Conservation (phyloP, 495 filamentous ascomycete genomes). For the Elasticomyces elasticus region DNA sequence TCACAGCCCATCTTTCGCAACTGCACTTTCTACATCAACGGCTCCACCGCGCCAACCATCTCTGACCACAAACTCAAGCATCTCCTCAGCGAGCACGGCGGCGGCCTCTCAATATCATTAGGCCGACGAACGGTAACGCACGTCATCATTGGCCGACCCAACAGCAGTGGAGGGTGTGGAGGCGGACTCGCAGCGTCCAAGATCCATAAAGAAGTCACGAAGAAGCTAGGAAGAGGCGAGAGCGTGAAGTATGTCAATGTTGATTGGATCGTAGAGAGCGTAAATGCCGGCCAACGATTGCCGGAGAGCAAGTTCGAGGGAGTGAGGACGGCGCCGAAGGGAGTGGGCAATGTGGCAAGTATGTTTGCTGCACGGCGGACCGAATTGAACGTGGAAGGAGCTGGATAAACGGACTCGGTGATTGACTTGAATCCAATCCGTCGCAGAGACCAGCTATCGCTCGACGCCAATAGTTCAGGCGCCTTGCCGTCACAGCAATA, state of each 20-base stretch:
- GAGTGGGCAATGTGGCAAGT: slow-evolving; percentile 53
- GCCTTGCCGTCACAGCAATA: too few relatives aligned
- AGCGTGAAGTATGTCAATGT: slow-evolving; percentile 73
- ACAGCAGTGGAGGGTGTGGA: slow-evolving; percentile 43
- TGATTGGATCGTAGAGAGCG: slow-evolving; percentile 75
- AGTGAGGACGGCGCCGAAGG: slow-evolving; percentile 47
- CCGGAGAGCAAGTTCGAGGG: slow-evolving; percentile 61
- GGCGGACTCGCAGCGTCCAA: slow-evolving; percentile 75
- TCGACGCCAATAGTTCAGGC: too few relatives aligned
- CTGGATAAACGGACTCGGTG: background rate
- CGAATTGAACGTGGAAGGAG: background rate
- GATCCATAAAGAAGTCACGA: slow-evolving; percentile 68
- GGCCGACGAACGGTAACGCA: slow-evolving; percentile 70
- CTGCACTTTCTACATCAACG: slow-evolving; percentile 76
- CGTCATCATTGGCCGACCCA: slow-evolving; percentile 64
- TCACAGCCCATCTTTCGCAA: slow-evolving; percentile 46
- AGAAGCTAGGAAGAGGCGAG: slow-evolving; percentile 39
- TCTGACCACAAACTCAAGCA: slow-evolving; percentile 82
- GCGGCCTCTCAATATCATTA: slow-evolving; percentile 53
- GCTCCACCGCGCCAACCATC: slow-evolving; percentile 67
- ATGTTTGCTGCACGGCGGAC: slow-evolving; percentile 33
- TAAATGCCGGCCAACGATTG: slow-evolving; percentile 62
- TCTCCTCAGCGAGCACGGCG: slow-evolving; percentile 65
- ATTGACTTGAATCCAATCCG: too few relatives aligned
- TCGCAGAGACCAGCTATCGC: too few relatives aligned